A percentile compares a stretch with the other conserved stretches of the same genome.
phyloP scores from a whole-genome alignment of 331 rosid species.

The Dryas integrifolia region DNA sequence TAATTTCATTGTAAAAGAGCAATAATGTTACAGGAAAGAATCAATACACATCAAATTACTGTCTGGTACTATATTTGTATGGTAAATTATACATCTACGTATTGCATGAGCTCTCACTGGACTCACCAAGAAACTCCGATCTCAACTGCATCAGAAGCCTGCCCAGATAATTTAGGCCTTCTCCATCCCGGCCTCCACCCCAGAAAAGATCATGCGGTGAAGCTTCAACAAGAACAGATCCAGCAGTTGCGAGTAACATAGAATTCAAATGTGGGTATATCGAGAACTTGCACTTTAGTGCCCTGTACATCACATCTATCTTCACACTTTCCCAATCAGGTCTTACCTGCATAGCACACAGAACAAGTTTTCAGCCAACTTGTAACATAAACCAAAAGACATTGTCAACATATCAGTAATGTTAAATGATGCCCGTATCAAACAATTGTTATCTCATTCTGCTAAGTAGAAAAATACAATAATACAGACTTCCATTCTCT shows the following conservation, averaged over 20 bases:
- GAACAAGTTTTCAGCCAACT: not conserved
- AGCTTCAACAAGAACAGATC: conserved; percentile 87
- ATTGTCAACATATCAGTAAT: not conserved
- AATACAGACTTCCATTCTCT: no score
- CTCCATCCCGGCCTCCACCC: conserved; percentile 97
- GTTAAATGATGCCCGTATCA: no score
- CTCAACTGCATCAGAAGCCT: conserved; percentile 82
- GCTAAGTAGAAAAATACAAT: not conserved
- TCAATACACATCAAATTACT: no score
- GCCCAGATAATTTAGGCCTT: conserved; percentile 87
- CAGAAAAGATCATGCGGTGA: conserved; percentile 89
- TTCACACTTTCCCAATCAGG: conserved; percentile 75
- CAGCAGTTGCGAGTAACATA: conserved; percentile 73
- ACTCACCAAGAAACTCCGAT: conserved; percentile 78
- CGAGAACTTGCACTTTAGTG: conserved; percentile 84
- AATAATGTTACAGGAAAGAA: not conserved
- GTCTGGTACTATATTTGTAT: not conserved
- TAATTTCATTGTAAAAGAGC: not conserved
- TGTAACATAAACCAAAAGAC: not conserved
- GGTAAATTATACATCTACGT: conserved; percentile 4
- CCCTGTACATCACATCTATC: conserved; percentile 79
- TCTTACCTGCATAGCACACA: conserved; percentile 53
- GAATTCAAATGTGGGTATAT: conserved; percentile 67
- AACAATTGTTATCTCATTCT: not conserved
- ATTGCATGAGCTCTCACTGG: conserved; percentile 31